Conservation (phyloP, 2,329 filamentous ascomycete genomes). For the Aspergillus sp. region DNA sequence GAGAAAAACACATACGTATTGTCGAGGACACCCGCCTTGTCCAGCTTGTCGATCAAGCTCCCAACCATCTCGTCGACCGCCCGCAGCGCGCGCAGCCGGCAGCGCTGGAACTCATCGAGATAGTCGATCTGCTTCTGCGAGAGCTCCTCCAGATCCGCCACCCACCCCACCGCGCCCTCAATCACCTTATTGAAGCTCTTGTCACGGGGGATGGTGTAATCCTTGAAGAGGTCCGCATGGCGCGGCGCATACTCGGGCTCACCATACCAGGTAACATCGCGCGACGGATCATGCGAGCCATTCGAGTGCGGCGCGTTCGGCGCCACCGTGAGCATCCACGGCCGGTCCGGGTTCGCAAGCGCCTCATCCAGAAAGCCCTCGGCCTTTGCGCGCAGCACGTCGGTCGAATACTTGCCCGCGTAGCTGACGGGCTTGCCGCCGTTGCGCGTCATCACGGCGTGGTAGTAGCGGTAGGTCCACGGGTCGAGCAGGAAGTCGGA, state of each 20-base stretch:
- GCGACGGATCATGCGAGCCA: slow-evolving; percentile 17
- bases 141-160: slow-evolving; percentile 43
- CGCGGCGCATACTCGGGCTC: slow-evolving; percentile 45
- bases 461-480: slow-evolving; percentile 65
- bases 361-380: slow-evolving; percentile 61
- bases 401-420: slow-evolving; percentile 54
- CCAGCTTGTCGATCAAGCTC: slow-evolving; percentile 41
- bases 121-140: slow-evolving; percentile 49
- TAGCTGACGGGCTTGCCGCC: slow-evolving; percentile 53
- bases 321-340: slow-evolving; percentile 66
- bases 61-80: slow-evolving; percentile 56
- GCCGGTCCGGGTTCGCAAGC: slow-evolving; percentile 45
- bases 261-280: slow-evolving; percentile 22
- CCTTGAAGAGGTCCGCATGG: slow-evolving; percentile 60
- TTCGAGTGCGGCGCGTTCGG: slow-evolving; percentile 65
- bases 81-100: slow-evolving; percentile 50
- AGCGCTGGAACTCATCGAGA: slow-evolving; percentile 52
- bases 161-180: slow-evolving; percentile 49
- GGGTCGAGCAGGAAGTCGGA: slow-evolving; percentile 64
- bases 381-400: slow-evolving; percentile 58
- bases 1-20: slow-evolving; percentile 61
- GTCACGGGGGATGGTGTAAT: slow-evolving; percentile 58
- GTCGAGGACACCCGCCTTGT: slow-evolving; percentile 41
- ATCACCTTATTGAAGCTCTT: slow-evolving; percentile 60
- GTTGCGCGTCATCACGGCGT: slow-evolving; percentile 62